phyloP scores from a whole-genome alignment of 2,329 filamentous ascomycete genomes.

The Apiospora phragmitis region DNA sequence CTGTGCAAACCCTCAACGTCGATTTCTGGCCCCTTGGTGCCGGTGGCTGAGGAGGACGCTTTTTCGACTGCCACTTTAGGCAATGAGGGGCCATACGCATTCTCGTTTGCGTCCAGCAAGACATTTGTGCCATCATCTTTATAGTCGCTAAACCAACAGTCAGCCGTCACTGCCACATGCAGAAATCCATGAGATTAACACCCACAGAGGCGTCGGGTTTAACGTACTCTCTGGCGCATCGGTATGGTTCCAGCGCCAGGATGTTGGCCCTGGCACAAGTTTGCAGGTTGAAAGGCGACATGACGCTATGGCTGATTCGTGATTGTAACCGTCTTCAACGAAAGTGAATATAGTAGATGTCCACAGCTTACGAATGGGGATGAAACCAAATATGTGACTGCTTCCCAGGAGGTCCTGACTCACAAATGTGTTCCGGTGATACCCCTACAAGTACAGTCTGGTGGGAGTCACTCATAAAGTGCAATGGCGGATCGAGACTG shows the following conservation, averaged over 20 bases:
- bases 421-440: neutral
- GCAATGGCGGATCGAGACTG: neutral
- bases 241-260: conserved; percentile 73
- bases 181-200: conserved; percentile 26
- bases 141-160: conserved; percentile 64
- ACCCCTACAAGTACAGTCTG: neutral
- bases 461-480: neutral
- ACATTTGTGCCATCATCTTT: conserved; percentile 97
- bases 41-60: conserved; percentile 27
- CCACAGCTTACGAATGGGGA: neutral
- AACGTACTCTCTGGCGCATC: conserved; percentile 73
- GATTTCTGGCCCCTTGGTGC: conserved; percentile 52
- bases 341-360: neutral
- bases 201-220: conserved; percentile 35
- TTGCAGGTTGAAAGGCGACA: conserved; percentile 70
- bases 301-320: conserved; percentile 25
- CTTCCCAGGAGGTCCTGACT: neutral
- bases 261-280: conserved; percentile 79
- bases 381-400: neutral
- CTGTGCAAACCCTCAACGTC: conserved; percentile 84
- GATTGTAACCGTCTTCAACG: neutral
- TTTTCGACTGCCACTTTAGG: conserved; percentile 48
- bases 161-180: conserved; percentile 46
- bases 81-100: conserved; percentile 86
- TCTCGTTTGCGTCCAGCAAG: conserved; percentile 96